phyloP scores from a whole-genome alignment of 352 stramenopile species.

The Globisporangium okanoganense region DNA sequence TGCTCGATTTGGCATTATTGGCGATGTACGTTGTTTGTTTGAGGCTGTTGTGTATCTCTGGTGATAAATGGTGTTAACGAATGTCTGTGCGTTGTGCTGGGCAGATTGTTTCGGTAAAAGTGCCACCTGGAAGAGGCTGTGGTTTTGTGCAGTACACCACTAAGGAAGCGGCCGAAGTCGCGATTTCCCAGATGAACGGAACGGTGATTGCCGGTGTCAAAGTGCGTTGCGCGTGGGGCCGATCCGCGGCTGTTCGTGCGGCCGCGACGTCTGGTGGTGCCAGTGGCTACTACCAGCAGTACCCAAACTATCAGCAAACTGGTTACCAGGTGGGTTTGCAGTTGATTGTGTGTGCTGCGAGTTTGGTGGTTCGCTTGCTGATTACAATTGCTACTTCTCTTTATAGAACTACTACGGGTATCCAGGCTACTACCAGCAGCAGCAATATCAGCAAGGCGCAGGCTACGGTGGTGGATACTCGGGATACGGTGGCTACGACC shows the following conservation, averaged over 20 bases:
- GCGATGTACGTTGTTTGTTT: slow-evolving; percentile 48
- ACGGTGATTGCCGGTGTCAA: slow-evolving; percentile 72
- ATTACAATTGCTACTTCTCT: slow-evolving; percentile 1
- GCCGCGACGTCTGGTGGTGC: slow-evolving; percentile 16
- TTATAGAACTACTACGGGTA: slow-evolving; percentile 63
- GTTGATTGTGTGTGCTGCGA: not conserved
- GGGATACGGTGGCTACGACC: slow-evolving; percentile 47
- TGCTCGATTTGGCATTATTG: slow-evolving; percentile 70
- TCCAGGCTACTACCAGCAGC: slow-evolving; percentile 43
- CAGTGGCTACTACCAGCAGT: slow-evolving; percentile 52
- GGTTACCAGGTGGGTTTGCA: slow-evolving; percentile 30
- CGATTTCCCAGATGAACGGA: slow-evolving; percentile 89
- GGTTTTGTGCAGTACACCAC: slow-evolving; percentile 89
- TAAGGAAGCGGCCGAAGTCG: slow-evolving; percentile 78
- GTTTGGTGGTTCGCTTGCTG: not conserved
- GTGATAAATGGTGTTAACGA: not conserved
- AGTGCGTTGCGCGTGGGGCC: slow-evolving; percentile 87
- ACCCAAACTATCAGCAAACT: slow-evolving; percentile 34
- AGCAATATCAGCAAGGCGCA: slow-evolving; percentile 37
- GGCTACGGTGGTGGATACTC: slow-evolving; percentile 34
- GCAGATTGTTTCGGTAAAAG: slow-evolving; percentile 78
- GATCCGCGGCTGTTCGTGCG: slow-evolving; percentile 59
- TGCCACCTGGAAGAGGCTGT: slow-evolving; percentile 85
- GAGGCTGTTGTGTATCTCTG: not conserved
- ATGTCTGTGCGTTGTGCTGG: not conserved